Evolutionary conservation across 805 yeast species (phyloP), one percentile per base, ranked within the genome.

Genomic region (Naumovozyma dairenensis): DNA sequence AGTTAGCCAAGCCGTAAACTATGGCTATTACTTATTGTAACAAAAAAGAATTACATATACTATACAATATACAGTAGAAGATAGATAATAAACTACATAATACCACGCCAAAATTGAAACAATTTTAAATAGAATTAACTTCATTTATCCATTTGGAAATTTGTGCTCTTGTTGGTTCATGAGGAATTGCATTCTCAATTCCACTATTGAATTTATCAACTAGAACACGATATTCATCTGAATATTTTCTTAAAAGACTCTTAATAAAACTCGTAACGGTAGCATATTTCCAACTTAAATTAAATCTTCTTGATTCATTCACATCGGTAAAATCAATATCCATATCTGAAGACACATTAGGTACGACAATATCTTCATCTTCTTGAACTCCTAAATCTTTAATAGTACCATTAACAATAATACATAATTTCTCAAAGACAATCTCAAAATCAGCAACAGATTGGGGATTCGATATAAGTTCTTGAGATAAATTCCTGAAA

Each of bases 221-320:
- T 21, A 63, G 36, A 8, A 43, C 32, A 9, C 39, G 47, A 46
- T 43, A 73, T 13, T 72, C 69, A 25, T 58, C 63, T 2, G 74
- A 69, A 35, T 61, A 62, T 33, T 63, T 65, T 56, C 71, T 63
- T 35, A 66, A 29, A 10, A 62, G 15, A 35, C 66, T 55, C 46
- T 64, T 64, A 12, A 59, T 33, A 29, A 68, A 57, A 13, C 63
- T 57, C 28, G 62, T 31, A 8, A 59, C 40, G 6, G 60, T 51
- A 20, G 58, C 56, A 34, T 67, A 64, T 35, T 67, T 67, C 72
- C 72, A 68, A 20, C 47, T 43, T 7, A 52, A 25, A 38, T 67
- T 71, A 19, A 51, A 43, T 5, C 47, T 49, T 19, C 54, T 60
- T 8, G 60, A 37, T 4, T 50, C 63, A 26, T 31, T 37, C 15